These are phyloP conservation scores for Panaeolus papilionaceus DNA, from an alignment of 768 basidiomycete genomes.

Conservation along the genomic window DNA sequence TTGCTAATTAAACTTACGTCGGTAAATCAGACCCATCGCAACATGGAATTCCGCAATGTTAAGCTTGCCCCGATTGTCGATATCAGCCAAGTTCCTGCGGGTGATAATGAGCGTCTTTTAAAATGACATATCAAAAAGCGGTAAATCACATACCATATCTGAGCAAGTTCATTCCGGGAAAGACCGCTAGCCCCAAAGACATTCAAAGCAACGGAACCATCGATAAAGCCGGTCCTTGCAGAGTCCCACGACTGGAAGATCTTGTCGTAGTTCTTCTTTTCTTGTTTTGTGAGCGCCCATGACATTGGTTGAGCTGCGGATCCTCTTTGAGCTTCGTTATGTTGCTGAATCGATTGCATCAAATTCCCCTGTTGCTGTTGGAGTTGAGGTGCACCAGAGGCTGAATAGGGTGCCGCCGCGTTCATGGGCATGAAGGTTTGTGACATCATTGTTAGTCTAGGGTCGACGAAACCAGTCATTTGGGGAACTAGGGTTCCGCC, in stretches of 20 bases:
- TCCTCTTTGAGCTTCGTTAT: constrained; percentile 78
- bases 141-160: constrained; percentile 77
- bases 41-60: constrained; percentile 97
- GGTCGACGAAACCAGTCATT: constrained; percentile 82
- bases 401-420: constrained; percentile 60
- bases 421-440: constrained; percentile 89
- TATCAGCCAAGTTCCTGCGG: constrained; percentile 87
- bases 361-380: constrained; percentile 69
- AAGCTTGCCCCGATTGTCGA: constrained; percentile 92
- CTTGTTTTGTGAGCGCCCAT: constrained; percentile 86
- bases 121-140: constrained; percentile 8
- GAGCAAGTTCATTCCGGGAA: constrained; percentile 86
- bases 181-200: constrained; percentile 96
- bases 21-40: constrained; percentile 97
- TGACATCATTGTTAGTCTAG: constrained; percentile 88
- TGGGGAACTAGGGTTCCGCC: constrained; percentile 66
- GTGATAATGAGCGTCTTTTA: constrained; percentile 11
- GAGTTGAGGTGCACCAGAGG: constrained; percentile 71
- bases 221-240: constrained; percentile 82
- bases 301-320: constrained; percentile 71
- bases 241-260: constrained; percentile 98
- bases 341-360: constrained; percentile 87
- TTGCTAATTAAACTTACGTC: constrained; percentile 63
- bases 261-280: constrained; percentile 96
- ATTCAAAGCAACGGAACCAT: constrained; percentile 82